Evolutionary conservation across 202 grass and related monocot genomes (phyloP), one percentile per base, ranked within the genome.

Genomic region (Schoenoplectus triqueter): DNA sequence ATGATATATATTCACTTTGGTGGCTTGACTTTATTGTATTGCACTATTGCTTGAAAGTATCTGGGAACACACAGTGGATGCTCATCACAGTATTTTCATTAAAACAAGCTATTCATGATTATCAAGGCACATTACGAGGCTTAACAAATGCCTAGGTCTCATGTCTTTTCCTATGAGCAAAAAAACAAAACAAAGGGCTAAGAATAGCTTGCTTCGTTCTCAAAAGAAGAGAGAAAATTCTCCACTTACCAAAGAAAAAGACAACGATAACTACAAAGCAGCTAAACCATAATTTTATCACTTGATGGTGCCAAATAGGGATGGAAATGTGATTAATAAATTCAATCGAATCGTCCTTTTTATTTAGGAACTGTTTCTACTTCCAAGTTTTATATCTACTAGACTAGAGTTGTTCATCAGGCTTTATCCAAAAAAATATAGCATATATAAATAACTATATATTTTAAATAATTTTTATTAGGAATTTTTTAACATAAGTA

Each of bases 181-280:
- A 10, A 86, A 19, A 45, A 75, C 55, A 78, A 86, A 63, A 65
- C 9, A 79, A 77, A 54, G 6, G 64, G 45, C 45, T 59, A 78
- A 67, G 56, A 72, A 50, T 50, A 48, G 39, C 52, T 50, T 69
- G 10, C 62, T 71, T 79, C 42, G 22, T 46, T 86, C 45, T 86
- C 21, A 52, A 47, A 80, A 56, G 20, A 19, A 52, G 21, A 54
- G 63, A 87, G 42, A 61, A 73, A 89, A 70, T 73, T 78, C 78
- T 86, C 87, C 84, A 76, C 87, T 86, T 77, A 39, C 60, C 67
- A 80, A 13, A 72, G 56, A 73, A 83, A 86, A 84, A 59, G 88
- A 87, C 86, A 57, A 82, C 17, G n/a, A 51, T 80, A 82, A 86
- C 66, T 84, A 81, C 87, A 93, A 87, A 61, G 22, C 66, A 87